Percentiles rank a stretch among this genome's conserved stretches.
phyloP scores from a whole-genome alignment of 495 filamentous ascomycete species.

The Penicillium manginii region DNA sequence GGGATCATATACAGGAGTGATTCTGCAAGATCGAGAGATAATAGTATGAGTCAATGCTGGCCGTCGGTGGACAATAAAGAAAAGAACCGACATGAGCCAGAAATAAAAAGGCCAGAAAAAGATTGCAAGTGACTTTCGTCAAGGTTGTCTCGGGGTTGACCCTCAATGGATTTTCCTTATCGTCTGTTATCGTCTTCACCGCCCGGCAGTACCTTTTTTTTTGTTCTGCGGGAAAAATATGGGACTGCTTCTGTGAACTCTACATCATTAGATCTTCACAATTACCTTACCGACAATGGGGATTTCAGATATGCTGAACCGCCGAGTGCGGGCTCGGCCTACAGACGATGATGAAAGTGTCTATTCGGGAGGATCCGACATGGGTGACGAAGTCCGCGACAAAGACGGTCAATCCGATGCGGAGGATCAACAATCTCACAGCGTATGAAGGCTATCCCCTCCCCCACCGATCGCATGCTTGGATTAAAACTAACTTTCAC shows the following conservation, averaged over 20 bases:
- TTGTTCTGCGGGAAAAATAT: background rate
- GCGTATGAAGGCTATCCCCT: slow-evolving; percentile 22
- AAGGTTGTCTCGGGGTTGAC: too few species aligned
- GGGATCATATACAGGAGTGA: background rate
- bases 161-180: too few species aligned
- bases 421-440: slow-evolving; percentile 36
- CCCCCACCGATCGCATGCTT: background rate
- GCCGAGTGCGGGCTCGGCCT: slow-evolving; percentile 60
- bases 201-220: slow-evolving; percentile 35
- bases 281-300: slow-evolving; percentile 35
- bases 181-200: slow-evolving; percentile 11
- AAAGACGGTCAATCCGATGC: slow-evolving; percentile 38
- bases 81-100: background rate
- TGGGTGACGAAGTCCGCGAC: slow-evolving; percentile 25
- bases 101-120: background rate
- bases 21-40: background rate
- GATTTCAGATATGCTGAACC: slow-evolving; percentile 55
- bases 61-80: background rate
- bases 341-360: slow-evolving; percentile 57
- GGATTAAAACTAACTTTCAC: background rate
- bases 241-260: background rate
- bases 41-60: background rate
- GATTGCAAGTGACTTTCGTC: too few species aligned
- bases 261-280: slow-evolving; percentile 2
- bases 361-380: slow-evolving; percentile 35